Evolutionary conservation across 176 grass and related monocot genomes (phyloP), one percentile per base, ranked within the genome.

Genomic region (Triticum urartu): DNA sequence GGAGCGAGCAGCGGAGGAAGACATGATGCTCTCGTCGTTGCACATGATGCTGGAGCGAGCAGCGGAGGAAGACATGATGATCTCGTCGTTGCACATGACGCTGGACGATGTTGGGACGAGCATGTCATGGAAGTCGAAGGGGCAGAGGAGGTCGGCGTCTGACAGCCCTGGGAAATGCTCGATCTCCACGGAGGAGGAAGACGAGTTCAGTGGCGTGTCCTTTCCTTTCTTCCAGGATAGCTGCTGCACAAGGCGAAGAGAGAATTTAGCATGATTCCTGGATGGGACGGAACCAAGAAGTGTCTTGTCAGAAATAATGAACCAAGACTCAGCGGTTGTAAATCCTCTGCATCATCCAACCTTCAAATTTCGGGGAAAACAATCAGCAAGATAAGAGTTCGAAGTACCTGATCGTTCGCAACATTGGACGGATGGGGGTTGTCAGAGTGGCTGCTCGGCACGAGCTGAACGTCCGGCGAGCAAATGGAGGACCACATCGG

Each of bases 401-500:
- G 20, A 67, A 59, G 52, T 87, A 91, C 85, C 85, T 91, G 78
- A 6, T 68, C 62, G 64, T 30, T 30, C 28, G 10, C 22, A 39
- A 11, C 65, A 21, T 15, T 5, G 25, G 90, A 80, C 47, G 50
- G 22, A 83, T 64, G 66, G 26, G 39, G 10, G 3, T 32, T 68
- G 58, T 77, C 42, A 21, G 34, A 79, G 68, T 47, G 5, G 65
- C 83, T 42, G 73, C 80, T 64, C 11, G 76, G 85, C 32, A 81
- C 89, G 13, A 77, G 61, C 61, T 70, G 68, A 69, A 47, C 86
- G 47, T 43, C 64, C 28, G 83, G 59, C 11, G 90, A 86, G 65
- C 65, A 91, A 33, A 87, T 60, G 18, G 89, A 91, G 30, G 88
- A 60, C 79, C 82, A 88, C 78, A 89, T 39, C 6, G 77, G 58